Base-by-base conservation (phyloP, 2,329 filamentous ascomycete species). In the Aspergillus brunneoviolaceus region DNA sequence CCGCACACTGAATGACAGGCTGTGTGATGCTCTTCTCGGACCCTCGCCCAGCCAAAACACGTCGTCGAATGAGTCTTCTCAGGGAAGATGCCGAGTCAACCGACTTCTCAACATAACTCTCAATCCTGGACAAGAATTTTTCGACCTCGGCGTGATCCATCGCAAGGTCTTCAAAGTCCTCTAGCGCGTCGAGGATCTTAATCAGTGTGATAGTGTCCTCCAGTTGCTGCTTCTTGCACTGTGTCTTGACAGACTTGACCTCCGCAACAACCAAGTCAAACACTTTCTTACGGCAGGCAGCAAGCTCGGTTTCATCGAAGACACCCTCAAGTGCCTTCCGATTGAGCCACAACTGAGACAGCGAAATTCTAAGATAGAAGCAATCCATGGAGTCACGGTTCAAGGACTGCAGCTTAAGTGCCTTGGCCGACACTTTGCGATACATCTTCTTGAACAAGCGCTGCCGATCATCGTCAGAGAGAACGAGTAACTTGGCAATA, bases 141-240 rank as follows among this genome's bases (percentile, higher is more conserved):
- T 71, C 72, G 11, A 73, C 72, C 29, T 77, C 73, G 16, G 67
- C 66, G 58, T 73, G 72, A 39, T 70, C 69, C 21, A 64, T 66
- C 5, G 70, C 68, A 19, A 78, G 61, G 54, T 77, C 75, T 60
- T 76, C 74, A 59, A 79, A 76, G 42, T 76, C 72, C 57, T 77
- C 76, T 47, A 77, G 62, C 12, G 73, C 70, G 67, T 75, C 74
- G 25, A 78, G 67, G 11, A 70, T 72, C 55, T 76, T 76, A 29
- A 73, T 73, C 16, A 78, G 62, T 7, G 70, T 72, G 27, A 76
- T 68, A 9, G 70, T 72, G 27, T 73, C 68, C 55, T 73, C 67
- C 33, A 74, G 47, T 39, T 71, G 65, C 23, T 75, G 67, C 62
- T 75, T 76, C 59, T 71, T 72, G 61, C 72, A 72, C 47, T 69